Evolutionary conservation across 2,329 filamentous ascomycete species (phyloP).

Genomic region (Sporothrix pseudoabietina): DNA sequence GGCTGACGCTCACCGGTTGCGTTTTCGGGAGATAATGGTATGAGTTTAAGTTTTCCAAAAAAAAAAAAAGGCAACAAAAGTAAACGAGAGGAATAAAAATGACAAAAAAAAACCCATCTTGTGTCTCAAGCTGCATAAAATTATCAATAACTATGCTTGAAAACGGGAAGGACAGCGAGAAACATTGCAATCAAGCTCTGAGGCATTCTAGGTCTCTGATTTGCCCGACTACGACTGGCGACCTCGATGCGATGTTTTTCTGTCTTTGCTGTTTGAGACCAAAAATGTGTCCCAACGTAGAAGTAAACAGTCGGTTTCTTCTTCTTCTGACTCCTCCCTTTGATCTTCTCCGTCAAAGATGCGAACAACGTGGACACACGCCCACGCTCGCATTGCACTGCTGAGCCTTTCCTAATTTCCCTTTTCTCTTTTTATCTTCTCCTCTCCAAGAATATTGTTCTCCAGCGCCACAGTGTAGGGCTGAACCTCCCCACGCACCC

Average conservation of each 20-base stretch:
- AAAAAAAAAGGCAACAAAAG: neutral
- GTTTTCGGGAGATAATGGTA: neutral
- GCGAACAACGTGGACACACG: neutral
- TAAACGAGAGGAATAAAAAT: neutral
- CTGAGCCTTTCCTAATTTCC: neutral
- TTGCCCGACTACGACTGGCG: neutral
- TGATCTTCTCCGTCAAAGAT: neutral
- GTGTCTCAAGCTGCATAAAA: neutral
- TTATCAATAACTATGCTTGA: neutral
- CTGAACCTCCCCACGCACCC: constrained; percentile 6
- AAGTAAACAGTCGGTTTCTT: neutral
- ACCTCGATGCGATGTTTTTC: neutral
- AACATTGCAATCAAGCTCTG: neutral
- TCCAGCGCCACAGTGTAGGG: constrained; percentile 6
- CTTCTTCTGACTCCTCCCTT: neutral
- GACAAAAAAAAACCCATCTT: neutral
- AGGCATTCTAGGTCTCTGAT: neutral
- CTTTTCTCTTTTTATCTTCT: neutral
- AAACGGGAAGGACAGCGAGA: neutral
- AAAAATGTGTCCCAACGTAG: neutral
- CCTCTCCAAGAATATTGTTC: neutral
- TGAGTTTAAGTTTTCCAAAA: neutral
- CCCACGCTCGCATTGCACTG: neutral
- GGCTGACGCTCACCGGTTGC: constrained; percentile 8
- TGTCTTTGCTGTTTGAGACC: neutral